Evolutionary conservation across 169 alveolate genomes (phyloP).

Genomic region (Amoebophrya sp.): DNA sequence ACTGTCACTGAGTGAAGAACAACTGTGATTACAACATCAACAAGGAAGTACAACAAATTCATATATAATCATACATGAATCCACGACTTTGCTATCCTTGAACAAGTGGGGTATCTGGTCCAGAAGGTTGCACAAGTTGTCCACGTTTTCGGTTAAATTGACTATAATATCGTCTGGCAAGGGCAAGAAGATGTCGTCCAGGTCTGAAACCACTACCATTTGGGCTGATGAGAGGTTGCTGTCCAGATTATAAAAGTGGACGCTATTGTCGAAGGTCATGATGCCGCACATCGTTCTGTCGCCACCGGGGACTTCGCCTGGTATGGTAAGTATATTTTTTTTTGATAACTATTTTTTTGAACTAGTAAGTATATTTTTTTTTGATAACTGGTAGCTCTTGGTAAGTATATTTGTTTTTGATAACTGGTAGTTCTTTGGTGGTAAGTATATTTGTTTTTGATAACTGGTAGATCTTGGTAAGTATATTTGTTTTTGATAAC

Average conservation of each 20-base stretch:
- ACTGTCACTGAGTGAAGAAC: no score
- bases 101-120: constrained; percentile 41
- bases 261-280: constrained; percentile 83
- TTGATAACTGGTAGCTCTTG: no score
- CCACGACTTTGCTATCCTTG: constrained; percentile 27
- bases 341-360: no score
- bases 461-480: no score
- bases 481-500: not conserved
- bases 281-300: constrained; percentile 80
- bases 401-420: no score
- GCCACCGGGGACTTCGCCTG: constrained; percentile 55
- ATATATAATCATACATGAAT: constrained; percentile 35
- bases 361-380: no score
- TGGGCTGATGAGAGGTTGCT: constrained; percentile 65
- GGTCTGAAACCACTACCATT: constrained; percentile 76
- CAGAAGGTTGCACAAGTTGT: constrained; percentile 32
- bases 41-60: constrained; percentile 34
- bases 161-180: constrained; percentile 82
- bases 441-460: no score
- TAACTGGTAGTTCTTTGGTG: no score
- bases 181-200: constrained; percentile 83
- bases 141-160: constrained; percentile 54
- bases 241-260: constrained; percentile 81
- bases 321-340: no score
- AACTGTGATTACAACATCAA: constrained; percentile 37